Percentiles rank a stretch among this genome's conserved stretches.
phyloP scores from a whole-genome alignment of 2,329 filamentous ascomycete species.

The Paecilomyces dactylethromorphus region DNA sequence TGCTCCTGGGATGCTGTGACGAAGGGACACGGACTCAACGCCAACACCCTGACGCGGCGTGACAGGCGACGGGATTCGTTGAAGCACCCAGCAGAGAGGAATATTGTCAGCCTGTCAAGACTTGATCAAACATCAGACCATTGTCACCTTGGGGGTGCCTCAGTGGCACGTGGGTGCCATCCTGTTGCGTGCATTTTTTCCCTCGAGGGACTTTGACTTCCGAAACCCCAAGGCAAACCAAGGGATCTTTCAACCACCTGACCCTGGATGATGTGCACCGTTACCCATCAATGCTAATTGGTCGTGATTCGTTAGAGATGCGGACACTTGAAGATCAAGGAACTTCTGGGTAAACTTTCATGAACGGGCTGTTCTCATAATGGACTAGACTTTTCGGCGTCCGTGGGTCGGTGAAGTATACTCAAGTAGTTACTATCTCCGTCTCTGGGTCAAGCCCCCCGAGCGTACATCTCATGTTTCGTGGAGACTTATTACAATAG shows the following conservation, averaged over 20 bases:
- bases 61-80: neutral
- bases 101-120: neutral
- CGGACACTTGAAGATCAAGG: neutral
- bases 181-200: neutral
- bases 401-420: neutral
- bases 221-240: neutral
- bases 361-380: neutral
- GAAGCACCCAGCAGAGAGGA: neutral
- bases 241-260: neutral
- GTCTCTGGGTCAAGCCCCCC: neutral
- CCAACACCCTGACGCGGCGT: neutral
- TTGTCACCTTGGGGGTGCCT: neutral
- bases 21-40: neutral
- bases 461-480: neutral
- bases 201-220: neutral
- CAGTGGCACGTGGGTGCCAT: neutral
- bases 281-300: neutral
- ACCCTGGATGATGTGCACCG: neutral
- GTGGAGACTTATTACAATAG: too few relatives aligned
- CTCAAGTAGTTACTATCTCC: neutral
- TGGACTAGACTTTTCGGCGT: neutral
- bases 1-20: neutral
- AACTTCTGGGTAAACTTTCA: neutral
- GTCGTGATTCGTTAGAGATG: neutral
- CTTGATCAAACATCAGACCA: neutral